Base-by-base conservation (phyloP, 1,284 basidiomycete species). In the Omphalotus olearius region DNA sequence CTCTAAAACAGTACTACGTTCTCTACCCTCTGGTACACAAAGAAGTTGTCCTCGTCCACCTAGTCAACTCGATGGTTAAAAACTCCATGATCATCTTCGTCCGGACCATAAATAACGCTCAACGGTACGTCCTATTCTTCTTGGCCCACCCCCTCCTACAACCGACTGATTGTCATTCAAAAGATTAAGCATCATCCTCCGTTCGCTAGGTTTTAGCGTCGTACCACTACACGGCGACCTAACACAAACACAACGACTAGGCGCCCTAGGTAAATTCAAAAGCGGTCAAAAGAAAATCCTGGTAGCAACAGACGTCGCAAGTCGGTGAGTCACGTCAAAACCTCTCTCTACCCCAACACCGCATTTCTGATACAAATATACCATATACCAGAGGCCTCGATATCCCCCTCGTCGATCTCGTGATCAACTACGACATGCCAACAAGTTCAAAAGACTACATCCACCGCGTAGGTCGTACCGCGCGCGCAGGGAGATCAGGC, bases 401-500 rank as follows among this genome's bases (percentile, higher is more conserved):
- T 71, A 97, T 99, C 55, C 94, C 96, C 4, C 83, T 89, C 13
- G 97, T 99, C 25, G 97, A 99, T 64, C 74, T 95, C 36, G 95
- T 99, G 47, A 92, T 99, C 71, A 99, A 99, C 70, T 99, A 92
- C 67, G 96, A 98, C 67, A 91, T 98, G 56, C 97, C 97, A 0
- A 92, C 93, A 5, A 91, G 99, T 68, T 98, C 95, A 25, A 99
- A 99, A 73, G 97, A 99, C 69, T 99, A 99, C 68, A 98, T 99
- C 53, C 97, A 99, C 66, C 85, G 97, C 51, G 96, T 99, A 18
- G 97, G 97, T 35, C 84, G 97, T 56, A 99, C 97, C 23, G 97
- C 97, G 2, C 88, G 97, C 66, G 97, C 97, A 0, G 97, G 97
- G 13, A 82, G 97, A 39, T 84, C 92, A 1, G 97, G 97, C 39